Conservation (phyloP, 805 yeast species). For the Millerozyma acaciae region DNA sequence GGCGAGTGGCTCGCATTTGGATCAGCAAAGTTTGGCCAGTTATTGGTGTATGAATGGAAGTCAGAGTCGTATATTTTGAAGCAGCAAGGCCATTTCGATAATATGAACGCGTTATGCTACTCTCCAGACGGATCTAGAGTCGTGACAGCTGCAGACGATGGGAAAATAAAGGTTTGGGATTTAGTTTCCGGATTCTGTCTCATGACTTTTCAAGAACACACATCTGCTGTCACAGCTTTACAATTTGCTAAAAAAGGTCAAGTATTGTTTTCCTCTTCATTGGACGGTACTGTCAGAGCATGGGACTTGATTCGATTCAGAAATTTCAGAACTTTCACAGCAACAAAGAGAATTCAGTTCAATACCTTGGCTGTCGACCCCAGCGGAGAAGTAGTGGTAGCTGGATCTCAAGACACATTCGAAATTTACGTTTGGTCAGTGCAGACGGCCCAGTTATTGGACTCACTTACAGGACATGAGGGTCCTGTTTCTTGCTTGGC, state of each 20-base stretch:
- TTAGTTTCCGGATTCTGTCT: conserved; percentile 87
- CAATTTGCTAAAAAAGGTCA: conserved; percentile 87
- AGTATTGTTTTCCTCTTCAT: conserved; percentile 83
- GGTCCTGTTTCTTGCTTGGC: conserved; percentile 90
- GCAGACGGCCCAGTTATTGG: conserved; percentile 89
- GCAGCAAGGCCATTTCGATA: conserved; percentile 96
- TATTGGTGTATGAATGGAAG: conserved; percentile 97
- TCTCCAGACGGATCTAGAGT: conserved; percentile 93
- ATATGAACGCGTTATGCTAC: conserved; percentile 77
- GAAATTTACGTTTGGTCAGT: conserved; percentile 97
- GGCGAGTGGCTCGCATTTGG: conserved; percentile 99
- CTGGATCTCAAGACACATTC: conserved; percentile 86
- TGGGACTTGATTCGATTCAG: conserved; percentile 94
- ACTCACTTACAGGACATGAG: conserved; percentile 86
- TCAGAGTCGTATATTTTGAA: conserved; percentile 91
- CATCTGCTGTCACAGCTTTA: conserved; percentile 82
- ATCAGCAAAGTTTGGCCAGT: conserved; percentile 84
- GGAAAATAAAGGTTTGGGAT: conserved; percentile 96
- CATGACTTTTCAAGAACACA: conserved; percentile 87
- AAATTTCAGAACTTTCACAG: conserved; percentile 92
- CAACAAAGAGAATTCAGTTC: conserved; percentile 84
- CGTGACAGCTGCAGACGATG: conserved; percentile 95
- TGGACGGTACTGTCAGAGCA: conserved; percentile 96
- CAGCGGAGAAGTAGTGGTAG: conserved; percentile 94
- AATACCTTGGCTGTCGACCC: conserved; percentile 91